Evolutionary conservation across 495 filamentous ascomycete genomes (phyloP).

Genomic region (Evansstolkia leycettana): DNA sequence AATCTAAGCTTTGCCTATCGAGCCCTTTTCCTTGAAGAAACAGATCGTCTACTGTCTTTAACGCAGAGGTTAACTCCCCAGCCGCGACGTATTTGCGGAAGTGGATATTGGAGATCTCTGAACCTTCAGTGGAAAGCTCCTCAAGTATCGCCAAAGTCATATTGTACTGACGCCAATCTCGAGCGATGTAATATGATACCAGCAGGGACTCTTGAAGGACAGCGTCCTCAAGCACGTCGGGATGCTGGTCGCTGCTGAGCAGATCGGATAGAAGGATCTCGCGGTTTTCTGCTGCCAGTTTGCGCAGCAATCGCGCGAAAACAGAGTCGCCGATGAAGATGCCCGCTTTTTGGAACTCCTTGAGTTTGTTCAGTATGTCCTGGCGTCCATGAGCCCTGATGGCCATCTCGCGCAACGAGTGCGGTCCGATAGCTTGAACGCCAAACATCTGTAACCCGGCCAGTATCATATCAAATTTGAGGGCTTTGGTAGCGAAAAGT

Average conservation of each 20-base stretch:
- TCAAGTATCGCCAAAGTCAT: slow-evolving; percentile 38
- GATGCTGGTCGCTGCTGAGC: slow-evolving; percentile 60
- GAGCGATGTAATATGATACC: slow-evolving; percentile 30
- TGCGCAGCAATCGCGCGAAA: slow-evolving; percentile 46
- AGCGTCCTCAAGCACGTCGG: slow-evolving; percentile 56
- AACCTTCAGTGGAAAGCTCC: slow-evolving; percentile 16
- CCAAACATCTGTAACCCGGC: slow-evolving; percentile 51
- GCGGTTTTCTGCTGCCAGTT: slow-evolving; percentile 43
- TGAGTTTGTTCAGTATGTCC: slow-evolving; percentile 41
- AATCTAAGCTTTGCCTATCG: slow-evolving; percentile 20
- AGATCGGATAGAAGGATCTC: slow-evolving; percentile 45
- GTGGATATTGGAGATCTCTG: slow-evolving; percentile 25
- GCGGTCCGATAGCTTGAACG: slow-evolving; percentile 53
- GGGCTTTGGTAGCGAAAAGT: slow-evolving; percentile 57
- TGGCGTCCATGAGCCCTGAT: slow-evolving; percentile 40
- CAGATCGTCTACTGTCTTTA: slow-evolving; percentile 25
- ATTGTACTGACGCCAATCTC: slow-evolving; percentile 41
- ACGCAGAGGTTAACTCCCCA: slow-evolving; percentile 20
- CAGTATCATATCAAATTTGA: slow-evolving; percentile 53
- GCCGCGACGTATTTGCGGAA: slow-evolving; percentile 31
- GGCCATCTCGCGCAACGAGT: slow-evolving; percentile 60
- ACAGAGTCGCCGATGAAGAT: slow-evolving; percentile 47
- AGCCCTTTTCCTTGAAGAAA: slow-evolving; percentile 14
- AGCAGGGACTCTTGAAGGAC: slow-evolving; percentile 45
- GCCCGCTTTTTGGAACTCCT: slow-evolving; percentile 39